Evolutionary conservation across 768 basidiomycete species (phyloP).

Genomic region (Hemileccinum rubropunctum): DNA sequence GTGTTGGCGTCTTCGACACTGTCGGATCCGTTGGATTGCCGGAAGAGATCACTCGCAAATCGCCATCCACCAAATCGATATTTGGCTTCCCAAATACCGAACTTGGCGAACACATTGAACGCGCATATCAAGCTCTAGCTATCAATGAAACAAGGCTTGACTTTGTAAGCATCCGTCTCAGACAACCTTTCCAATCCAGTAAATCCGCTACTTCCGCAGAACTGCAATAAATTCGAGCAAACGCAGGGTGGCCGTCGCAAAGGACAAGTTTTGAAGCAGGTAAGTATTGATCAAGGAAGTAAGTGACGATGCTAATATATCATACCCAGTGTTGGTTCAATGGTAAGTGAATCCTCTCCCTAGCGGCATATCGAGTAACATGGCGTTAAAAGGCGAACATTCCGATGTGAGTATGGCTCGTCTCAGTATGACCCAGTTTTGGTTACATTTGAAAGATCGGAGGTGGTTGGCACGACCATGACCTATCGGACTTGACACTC

Average conservation of each 20-base stretch:
- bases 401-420: conserved; percentile 15
- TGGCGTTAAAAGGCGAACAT: conserved; percentile 27
- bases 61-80: conserved; percentile 43
- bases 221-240: conserved; percentile 63
- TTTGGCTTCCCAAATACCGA: conserved; percentile 64
- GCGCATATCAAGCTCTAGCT: conserved; percentile 69
- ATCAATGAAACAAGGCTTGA: conserved; percentile 65
- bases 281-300: conserved; percentile 20
- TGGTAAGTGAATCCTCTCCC: conserved; percentile 38
- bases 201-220: conserved; percentile 31
- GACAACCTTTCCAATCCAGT: neutral
- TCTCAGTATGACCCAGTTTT: neutral
- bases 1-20: conserved; percentile 75
- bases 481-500: conserved; percentile 62
- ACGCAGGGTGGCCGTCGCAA: conserved; percentile 49
- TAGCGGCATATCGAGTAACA: neutral
- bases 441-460: conserved; percentile 46
- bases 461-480: conserved; percentile 67
- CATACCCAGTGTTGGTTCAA: conserved; percentile 63
- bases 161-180: conserved; percentile 47
- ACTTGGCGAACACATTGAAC: conserved; percentile 61
- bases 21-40: conserved; percentile 74
- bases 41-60: conserved; percentile 52
- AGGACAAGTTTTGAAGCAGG: conserved; percentile 63
- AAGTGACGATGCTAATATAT: conserved; percentile 6